Base-by-base conservation (phyloP, 2,329 filamentous ascomycete genomes). In the Aphanoascus verrucosus region DNA sequence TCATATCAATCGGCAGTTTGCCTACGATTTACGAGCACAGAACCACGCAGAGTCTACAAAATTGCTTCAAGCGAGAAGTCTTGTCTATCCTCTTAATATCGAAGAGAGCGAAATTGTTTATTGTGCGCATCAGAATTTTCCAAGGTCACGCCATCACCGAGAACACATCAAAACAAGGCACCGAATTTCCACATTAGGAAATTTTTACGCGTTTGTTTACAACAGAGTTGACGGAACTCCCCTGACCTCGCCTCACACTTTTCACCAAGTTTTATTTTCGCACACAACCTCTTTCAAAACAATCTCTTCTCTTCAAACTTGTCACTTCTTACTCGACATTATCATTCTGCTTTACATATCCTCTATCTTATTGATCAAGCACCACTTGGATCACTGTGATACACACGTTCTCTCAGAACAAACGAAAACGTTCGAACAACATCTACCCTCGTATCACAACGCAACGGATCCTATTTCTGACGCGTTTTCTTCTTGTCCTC, bases 151-250 rank as follows among this genome's bases (percentile, higher is more conserved):
- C 32, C 14, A 17, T 8, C 34, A 40, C 9, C 28, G n/a, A 14
- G 7, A 34, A 34, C 41, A 35, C 37, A 19, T 14, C 48, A 34
- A 42, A 44, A 28, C 49, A 44, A 51, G 40, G 49, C 43, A 44
- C 40, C 37, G 28, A 44, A 37, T n/a, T 37, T 14, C 38, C 40
- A 35, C 15, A 44, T 43, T 23, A 4, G 49, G 49, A 14, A 44
- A 51, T 43, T 44, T 15, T 43, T 28, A 19, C 41, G 28, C 11
- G n/a, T 51, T 46, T 43, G 40, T 37, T 43, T 19, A 44, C 49
- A 43, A 44, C 49, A 43, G 44, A 44, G 28, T 15, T 44, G 40
- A 34, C 49, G 49, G 49, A 37, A 37, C 28, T 51, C 32, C 32
- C 47, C 37, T 35, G 11, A 19, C 20, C 38, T 42, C 35, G 35